Base-by-base conservation (phyloP, 495 filamentous ascomycete species). In the Penicillium malachiteum region DNA sequence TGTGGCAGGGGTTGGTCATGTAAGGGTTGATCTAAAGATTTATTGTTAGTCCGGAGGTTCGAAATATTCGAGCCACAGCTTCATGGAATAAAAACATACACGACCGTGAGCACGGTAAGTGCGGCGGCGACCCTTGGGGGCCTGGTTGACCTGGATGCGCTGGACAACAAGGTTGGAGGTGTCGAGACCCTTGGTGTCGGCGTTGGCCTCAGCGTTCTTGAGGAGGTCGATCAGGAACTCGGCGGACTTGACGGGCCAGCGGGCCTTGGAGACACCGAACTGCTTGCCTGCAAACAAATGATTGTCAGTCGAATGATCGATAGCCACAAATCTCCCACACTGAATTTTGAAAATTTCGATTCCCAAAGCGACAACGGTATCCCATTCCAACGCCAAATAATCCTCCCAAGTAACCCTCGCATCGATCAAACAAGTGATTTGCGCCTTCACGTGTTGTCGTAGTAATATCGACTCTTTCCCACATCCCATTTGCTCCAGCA, bases 91-190 rank as follows among this genome's bases (percentile, higher is more conserved):
- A 48, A 42, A 62, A 88, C 94, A 69, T 96, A 98, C 94, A 84
- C 92, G 89, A 85, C 94, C 94, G 82, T 99, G 94, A 58, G 95
- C 95, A 84, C 94, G 91, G 86, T 97, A 99, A 68, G 94, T 99
- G 69, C 94, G 87, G 77, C 94, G 85, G 71, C 94, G 84, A 80
- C 96, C 91, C 86, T 97, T 97, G 68, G 94, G 94, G 57, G 94
- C 94, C 82, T 99, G 94, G 86, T 97, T 97, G 81, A 97, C 95
- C 80, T 97, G 94, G 80, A 99, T 97, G 84, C 96, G 94, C 88
- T 96, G 95, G 76, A 99, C 89, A 69, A 96, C 80, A 60, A 99
- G 84, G 81, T 92, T 95, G 80, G 86, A 84, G 66, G 91, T 97
- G 79, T 99, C 94, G 65, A 99, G 91, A 74, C 95, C 94, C 85